A percentile compares a stretch with the other conserved stretches of the same genome.
phyloP scores from a whole-genome alignment of 179 eudicot genomes.

The Gypsophila paniculata region DNA sequence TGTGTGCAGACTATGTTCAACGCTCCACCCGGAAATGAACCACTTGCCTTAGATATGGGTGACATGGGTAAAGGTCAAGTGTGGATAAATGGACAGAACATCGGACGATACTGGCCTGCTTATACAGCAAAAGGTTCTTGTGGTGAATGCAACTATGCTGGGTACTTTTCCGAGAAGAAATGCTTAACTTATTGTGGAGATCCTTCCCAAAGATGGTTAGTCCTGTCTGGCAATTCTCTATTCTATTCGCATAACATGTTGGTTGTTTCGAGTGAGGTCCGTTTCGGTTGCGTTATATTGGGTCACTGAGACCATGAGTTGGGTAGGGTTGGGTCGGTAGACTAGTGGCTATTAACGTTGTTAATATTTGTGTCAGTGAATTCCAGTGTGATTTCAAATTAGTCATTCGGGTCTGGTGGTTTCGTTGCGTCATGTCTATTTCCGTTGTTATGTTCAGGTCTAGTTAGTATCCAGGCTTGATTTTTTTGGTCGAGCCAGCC shows the following conservation, averaged over 20 bases:
- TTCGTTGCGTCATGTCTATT: background rate
- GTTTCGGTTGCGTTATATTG: no score
- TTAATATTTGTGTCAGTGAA: no score
- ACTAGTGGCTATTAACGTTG: no score
- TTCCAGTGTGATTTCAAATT: no score
- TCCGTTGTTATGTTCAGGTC: background rate
- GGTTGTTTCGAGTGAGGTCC: no score
- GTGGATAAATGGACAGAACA: slow-evolving; percentile 86
- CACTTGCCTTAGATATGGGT: slow-evolving; percentile 87
- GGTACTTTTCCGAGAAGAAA: slow-evolving; percentile 72
- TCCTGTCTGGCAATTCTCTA: background rate
- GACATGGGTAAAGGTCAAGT: slow-evolving; percentile 95
- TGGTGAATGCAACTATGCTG: slow-evolving; percentile 66
- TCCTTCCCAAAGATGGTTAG: slow-evolving; percentile 94
- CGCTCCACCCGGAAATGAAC: slow-evolving; percentile 77
- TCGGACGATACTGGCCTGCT: slow-evolving; percentile 89
- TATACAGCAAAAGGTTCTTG: slow-evolving; percentile 77
- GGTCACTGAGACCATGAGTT: no score
- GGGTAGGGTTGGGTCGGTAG: no score
- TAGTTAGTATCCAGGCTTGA: no score
- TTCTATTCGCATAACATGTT: background rate
- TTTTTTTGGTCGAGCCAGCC: background rate
- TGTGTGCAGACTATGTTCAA: slow-evolving; percentile 60
- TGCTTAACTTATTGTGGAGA: slow-evolving; percentile 82
- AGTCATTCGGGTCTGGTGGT: no score